Evolutionary conservation across 2,329 filamentous ascomycete genomes (phyloP).

Genomic region (Fusarium sp.): DNA sequence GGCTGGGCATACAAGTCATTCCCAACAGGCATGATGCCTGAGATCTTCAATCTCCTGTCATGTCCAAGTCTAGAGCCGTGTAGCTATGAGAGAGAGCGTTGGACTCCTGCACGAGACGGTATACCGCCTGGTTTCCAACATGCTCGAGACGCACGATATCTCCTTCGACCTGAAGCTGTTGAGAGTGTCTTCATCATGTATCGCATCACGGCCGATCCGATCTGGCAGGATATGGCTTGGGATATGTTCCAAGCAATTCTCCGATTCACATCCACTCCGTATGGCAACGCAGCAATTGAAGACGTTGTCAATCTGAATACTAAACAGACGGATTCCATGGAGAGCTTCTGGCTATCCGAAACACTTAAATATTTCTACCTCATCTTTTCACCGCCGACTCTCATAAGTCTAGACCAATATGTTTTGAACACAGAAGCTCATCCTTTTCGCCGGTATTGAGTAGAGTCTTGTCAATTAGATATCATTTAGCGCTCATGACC

Average conservation of each 20-base stretch:
- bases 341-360: constrained; percentile 79
- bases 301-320: constrained; percentile 54
- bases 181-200: constrained; percentile 63
- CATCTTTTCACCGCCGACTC: constrained; percentile 72
- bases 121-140: constrained; percentile 71
- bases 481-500: neutral
- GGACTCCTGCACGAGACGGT: constrained; percentile 39
- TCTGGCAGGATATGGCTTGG: constrained; percentile 64
- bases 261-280: constrained; percentile 58
- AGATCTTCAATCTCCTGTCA: constrained; percentile 60
- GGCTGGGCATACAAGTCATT: constrained; percentile 68
- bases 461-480: neutral
- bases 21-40: constrained; percentile 68
- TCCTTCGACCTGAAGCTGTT: constrained; percentile 63
- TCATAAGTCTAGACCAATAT: constrained; percentile 74
- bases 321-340: constrained; percentile 68
- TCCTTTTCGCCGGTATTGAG: constrained; percentile 49
- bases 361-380: constrained; percentile 82
- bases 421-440: constrained; percentile 69
- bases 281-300: constrained; percentile 60
- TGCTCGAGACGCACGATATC: constrained; percentile 60
- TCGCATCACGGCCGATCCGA: constrained; percentile 59
- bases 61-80: constrained; percentile 55
- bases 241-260: constrained; percentile 62
- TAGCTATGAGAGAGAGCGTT: constrained; percentile 47